Evolutionary conservation across 768 basidiomycete genomes (phyloP).

Genomic region (Suillus decipiens): DNA sequence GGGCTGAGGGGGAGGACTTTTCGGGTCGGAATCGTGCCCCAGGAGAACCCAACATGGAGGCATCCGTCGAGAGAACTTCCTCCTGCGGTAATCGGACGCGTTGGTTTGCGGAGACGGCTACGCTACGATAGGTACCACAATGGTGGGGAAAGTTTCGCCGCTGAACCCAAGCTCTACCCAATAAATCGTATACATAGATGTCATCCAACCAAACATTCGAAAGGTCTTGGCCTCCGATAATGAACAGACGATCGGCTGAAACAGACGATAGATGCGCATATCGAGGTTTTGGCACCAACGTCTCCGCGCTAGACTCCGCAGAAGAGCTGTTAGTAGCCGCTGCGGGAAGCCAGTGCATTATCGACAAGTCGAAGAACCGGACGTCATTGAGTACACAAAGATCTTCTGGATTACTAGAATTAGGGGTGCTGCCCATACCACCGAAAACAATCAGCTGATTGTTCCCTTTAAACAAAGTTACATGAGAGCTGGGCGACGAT

Average conservation of each 20-base stretch:
- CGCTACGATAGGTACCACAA: conserved; percentile 94
- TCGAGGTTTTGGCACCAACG: conserved; percentile 74
- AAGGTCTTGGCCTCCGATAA: conserved; percentile 96
- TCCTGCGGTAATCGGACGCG: conserved; percentile 70
- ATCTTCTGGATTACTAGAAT: conserved; percentile 71
- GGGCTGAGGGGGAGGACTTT: conserved; percentile 39
- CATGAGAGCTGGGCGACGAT: conserved; percentile 9
- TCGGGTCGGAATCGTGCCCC: conserved; percentile 60
- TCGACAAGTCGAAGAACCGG: conserved; percentile 79
- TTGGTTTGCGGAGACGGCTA: conserved; percentile 75
- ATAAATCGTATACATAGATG: conserved; percentile 85
- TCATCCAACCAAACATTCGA: conserved; percentile 94
- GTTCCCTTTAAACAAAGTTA: conserved; percentile 54
- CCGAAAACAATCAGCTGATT: conserved; percentile 92
- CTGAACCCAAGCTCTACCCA: conserved; percentile 73
- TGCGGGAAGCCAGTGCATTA: conserved; percentile 69
- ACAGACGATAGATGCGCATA: conserved; percentile 95
- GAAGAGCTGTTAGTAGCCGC: conserved; percentile 28
- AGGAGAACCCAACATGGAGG: conserved; percentile 50
- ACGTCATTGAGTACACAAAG: conserved; percentile 93
- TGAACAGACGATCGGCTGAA: conserved; percentile 78
- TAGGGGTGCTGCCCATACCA: conserved; percentile 85
- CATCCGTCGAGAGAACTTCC: conserved; percentile 46
- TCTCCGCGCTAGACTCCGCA: conserved; percentile 42
- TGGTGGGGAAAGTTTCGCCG: conserved; percentile 85